Evolutionary conservation across 352 stramenopile genomes (phyloP), one percentile per base, ranked within the genome.

Genomic region (Globisporangium parvum): DNA sequence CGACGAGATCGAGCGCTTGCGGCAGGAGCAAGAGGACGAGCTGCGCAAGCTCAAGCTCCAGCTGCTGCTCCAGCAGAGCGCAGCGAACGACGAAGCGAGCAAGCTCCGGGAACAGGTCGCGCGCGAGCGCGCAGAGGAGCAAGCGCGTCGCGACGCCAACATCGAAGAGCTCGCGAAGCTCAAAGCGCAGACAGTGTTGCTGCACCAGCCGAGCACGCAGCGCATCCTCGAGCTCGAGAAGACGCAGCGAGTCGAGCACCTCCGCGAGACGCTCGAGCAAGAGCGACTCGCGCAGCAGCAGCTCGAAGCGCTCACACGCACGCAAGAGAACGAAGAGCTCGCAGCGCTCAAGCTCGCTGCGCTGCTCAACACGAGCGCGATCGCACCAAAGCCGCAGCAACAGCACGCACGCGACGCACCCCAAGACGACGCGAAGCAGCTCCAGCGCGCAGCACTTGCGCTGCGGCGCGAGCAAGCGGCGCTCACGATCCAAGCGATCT

Each of bases 1-100:
- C 35, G 77, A 91, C 39, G 83, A 91, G 66, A 93, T 93, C 51
- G 83, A 88, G 53, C 69, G 72, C 18, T 62, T 91, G 11, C 79
- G 83, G 0, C 53, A 77, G 35, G 77, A 93, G 49, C 83, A 91
- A 59, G 83, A 93, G 44, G 69, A 73, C 41, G 83, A 93, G 23
- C 45, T 93, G 1, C 62, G 66, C 2, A 70, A 75, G 51, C 73
- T 91, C 6, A 84, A 87, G 47, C 60, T 87, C 57, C 71, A 93
- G 60, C 55, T 93, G 2, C 49, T 79, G 58, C 59, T 80, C 21
- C 77, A 93, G 37, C 68, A 79, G 35, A 73, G 57, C 45, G 57
- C 65, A 3, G 79, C 82, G 5, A 80, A 68, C 18, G 63, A 77
- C 49, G 70, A 89, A 40, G 74, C 75, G 6, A 53, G 44, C 0